Evolutionary conservation across 208 protist genomes (phyloP), one percentile per base, ranked within the genome.

Genomic region (Crithidia expoeki): DNA sequence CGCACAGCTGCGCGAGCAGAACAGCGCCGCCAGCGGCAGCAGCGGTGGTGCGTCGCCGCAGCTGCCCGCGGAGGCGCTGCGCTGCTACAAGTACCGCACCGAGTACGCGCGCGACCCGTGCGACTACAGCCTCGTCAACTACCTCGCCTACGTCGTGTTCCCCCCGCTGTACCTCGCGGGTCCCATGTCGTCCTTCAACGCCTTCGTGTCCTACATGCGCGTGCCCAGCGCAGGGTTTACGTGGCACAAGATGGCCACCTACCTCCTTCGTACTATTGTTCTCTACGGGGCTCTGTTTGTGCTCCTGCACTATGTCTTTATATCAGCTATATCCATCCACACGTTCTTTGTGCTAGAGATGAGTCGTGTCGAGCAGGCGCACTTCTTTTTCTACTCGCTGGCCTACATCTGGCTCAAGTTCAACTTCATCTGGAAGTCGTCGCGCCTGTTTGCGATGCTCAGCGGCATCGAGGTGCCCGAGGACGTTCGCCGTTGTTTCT

Each of bases 381-480:
- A 90, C 44, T 68, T 95, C 34, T 82, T 81, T 12, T 87, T 79
- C 30, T 72, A 77, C 49, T 86, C 71, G 2, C 61, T 97, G 9
- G 80, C 70, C 28, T 96, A 94, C 65, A 76, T 97, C 73, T 98
- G 91, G 78, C 23, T 94, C 10, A 98, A 98, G 75, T 97, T 98
- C 69, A 77, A 83, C 16, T 70, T 91, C 25, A 85, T 98, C 51
- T 98, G 94, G 94, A 84, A 91, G 56, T 80, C 93, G 36, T 94
- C 96, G 50, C 84, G 93, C 4, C 59, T 94, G 11, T 90, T 89
- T 72, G 80, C 89, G 6, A 63, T 97, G 38, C 66, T 84, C 30
- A 90, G 95, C 68, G 94, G 94, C 36, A 76, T 95, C 9, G 93
- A 97, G 34, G 76, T 82, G 16, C 91, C 90, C 25, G 94, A 98